These are phyloP conservation scores for Lathyrus sativus DNA, from an alignment of 306 rosid genomes.

Conservation along the genomic window DNA sequence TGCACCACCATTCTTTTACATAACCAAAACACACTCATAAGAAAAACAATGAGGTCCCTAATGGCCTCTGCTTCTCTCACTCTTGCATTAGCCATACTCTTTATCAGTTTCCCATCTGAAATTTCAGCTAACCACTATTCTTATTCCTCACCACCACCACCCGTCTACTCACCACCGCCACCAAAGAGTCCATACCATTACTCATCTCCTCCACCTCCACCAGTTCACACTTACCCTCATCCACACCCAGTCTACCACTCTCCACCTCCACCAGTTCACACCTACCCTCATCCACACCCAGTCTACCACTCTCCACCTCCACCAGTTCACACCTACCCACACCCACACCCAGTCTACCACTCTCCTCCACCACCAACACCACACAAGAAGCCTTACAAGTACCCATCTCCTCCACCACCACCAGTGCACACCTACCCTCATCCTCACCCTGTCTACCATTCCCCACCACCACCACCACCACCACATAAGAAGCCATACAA, in stretches of 20 bases:
- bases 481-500: neutral
- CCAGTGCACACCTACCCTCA: slow-evolving; percentile 16
- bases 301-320: neutral
- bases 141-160: slow-evolving; percentile 55
- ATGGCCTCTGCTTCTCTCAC: slow-evolving; percentile 43
- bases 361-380: slow-evolving; percentile 32
- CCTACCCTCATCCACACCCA: no score
- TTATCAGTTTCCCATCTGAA: slow-evolving; percentile 32
- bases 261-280: no score
- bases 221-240: no score
- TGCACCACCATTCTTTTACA: neutral
- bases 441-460: slow-evolving; percentile 23
- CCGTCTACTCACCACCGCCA: slow-evolving; percentile 10
- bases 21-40: slow-evolving; percentile 25
- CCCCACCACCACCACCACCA: slow-evolving; percentile 35
- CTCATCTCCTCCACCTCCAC: slow-evolving; percentile 12
- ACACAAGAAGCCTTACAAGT: no score
- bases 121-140: slow-evolving; percentile 47
- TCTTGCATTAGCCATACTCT: slow-evolving; percentile 44
- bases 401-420: slow-evolving; percentile 18
- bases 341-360: no score
- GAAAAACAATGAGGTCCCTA: slow-evolving; percentile 56
- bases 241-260: no score
- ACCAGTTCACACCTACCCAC: neutral
- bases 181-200: neutral